Conservation (phyloP, 2,329 filamentous ascomycete genomes). For the Biscogniauxia sp. region DNA sequence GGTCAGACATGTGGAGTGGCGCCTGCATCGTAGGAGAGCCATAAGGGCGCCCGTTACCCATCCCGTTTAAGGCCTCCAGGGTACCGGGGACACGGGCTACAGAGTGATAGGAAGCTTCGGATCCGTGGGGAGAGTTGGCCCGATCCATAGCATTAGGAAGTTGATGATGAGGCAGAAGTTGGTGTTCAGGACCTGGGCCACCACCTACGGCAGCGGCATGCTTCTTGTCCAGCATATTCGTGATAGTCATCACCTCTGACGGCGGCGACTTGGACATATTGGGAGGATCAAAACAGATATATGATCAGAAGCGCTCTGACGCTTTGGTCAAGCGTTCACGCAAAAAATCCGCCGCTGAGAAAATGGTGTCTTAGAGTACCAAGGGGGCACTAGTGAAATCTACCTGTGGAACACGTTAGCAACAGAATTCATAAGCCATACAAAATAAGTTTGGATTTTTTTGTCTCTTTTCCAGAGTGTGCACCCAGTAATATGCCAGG, state of each 20-base stretch:
- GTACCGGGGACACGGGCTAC: slow-evolving; percentile 34
- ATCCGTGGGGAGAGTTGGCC: slow-evolving; percentile 57
- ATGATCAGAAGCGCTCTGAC: background rate
- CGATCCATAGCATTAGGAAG: slow-evolving; percentile 45
- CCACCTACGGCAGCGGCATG: slow-evolving; percentile 26
- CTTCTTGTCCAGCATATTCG: slow-evolving; percentile 32
- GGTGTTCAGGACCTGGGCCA: slow-evolving; percentile 23
- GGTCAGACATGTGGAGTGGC: slow-evolving; percentile 44
- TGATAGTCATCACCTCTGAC: slow-evolving; percentile 34
- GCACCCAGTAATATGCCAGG: background rate
- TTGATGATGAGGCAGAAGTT: slow-evolving; percentile 29
- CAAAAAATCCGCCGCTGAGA: background rate
- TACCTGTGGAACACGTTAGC: background rate
- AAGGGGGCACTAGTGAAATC: background rate
- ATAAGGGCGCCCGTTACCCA: slow-evolving; percentile 45
- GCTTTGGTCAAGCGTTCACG: slow-evolving; percentile 1
- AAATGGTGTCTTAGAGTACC: background rate
- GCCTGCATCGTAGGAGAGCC: slow-evolving; percentile 54
- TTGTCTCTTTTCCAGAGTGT: too few species aligned
- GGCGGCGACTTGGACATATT: slow-evolving; percentile 34
- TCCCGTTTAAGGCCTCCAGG: slow-evolving; percentile 37
- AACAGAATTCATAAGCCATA: background rate
- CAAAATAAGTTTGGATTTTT: background rate
- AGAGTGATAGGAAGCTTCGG: slow-evolving; percentile 58
- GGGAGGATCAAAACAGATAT: background rate